Evolutionary conservation across 768 basidiomycete genomes (phyloP).

Genomic region (Russula virescens): DNA sequence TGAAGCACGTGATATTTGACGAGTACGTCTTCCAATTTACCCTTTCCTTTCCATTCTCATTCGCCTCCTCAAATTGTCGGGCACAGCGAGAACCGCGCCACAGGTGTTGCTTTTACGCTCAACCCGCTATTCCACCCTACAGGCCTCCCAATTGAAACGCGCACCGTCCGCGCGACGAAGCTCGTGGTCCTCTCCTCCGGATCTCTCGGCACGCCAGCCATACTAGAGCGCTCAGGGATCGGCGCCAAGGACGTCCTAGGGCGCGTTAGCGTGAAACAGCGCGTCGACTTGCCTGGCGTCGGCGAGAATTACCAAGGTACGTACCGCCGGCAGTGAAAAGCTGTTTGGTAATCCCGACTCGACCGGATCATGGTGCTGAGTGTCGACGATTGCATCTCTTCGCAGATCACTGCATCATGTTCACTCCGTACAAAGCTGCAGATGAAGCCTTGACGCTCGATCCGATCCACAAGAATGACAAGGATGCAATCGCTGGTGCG

Average conservation of each 20-base stretch:
- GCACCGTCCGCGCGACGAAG: conserved; percentile 30
- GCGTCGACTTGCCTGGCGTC: conserved; percentile 38
- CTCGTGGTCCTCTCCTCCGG: conserved; percentile 39
- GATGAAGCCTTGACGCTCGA: conserved; percentile 26
- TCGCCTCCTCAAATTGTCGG: background rate
- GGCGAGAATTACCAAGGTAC: conserved; percentile 40
- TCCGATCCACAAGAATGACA: conserved; percentile 1
- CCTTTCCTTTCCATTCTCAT: too few species aligned
- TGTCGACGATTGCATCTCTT: background rate
- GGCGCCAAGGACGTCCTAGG: conserved; percentile 32
- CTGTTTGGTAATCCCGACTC: too few species aligned
- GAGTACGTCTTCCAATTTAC: too few species aligned
- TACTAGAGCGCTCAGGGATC: conserved; percentile 51
- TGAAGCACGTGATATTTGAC: conserved; percentile 34
- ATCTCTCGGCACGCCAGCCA: conserved; percentile 40
- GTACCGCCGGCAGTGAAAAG: background rate
- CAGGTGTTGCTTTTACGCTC: conserved; percentile 35
- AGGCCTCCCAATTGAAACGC: conserved; percentile 6
- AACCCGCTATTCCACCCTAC: conserved; percentile 29
- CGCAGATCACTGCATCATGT: conserved; percentile 23
- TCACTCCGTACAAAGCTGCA: conserved; percentile 12
- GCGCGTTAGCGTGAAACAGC: conserved; percentile 28
- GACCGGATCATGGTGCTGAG: too few species aligned
- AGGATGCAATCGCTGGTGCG: conserved; percentile 14
- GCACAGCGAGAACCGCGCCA: conserved; percentile 33